phyloP scores from a whole-genome alignment of 2,329 filamentous ascomycete genomes.

The Fusarium graminum region DNA sequence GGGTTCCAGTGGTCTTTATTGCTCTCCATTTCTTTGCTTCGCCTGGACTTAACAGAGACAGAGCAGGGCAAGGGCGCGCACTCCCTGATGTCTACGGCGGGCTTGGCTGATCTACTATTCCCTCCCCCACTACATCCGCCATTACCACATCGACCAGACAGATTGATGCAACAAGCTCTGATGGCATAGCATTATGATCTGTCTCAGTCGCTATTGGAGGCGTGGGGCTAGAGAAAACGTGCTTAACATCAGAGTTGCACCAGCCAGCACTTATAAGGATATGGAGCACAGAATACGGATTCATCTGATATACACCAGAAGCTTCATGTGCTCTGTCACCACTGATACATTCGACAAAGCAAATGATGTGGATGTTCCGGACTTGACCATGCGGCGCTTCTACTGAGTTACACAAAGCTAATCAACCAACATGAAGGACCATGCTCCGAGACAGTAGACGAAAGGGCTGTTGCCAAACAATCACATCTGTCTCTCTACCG shows the following conservation, averaged over 20 bases:
- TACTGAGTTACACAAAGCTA: slow-evolving; percentile 39
- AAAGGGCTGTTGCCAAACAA: slow-evolving; percentile 45
- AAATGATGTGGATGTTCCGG: slow-evolving; percentile 19
- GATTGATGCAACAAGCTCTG: slow-evolving; percentile 6
- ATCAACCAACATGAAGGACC: slow-evolving; percentile 30
- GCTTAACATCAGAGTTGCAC: slow-evolving; percentile 20
- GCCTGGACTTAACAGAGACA: slow-evolving; percentile 9
- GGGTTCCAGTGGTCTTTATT: slow-evolving; percentile 24
- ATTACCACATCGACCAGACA: slow-evolving; percentile 20
- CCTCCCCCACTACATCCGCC: slow-evolving; percentile 35
- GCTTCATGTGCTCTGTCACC: slow-evolving; percentile 39
- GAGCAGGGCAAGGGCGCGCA: slow-evolving; percentile 19
- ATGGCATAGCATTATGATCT: slow-evolving; percentile 29
- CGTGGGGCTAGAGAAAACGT: slow-evolving; percentile 37
- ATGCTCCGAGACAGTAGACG: slow-evolving; percentile 33
- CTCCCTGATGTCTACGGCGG: slow-evolving; percentile 25
- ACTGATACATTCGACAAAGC: slow-evolving; percentile 24
- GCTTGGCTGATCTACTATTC: slow-evolving; percentile 31
- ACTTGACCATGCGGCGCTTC: slow-evolving; percentile 23
- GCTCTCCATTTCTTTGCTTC: slow-evolving; percentile 36
- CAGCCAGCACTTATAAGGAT: slow-evolving; percentile 13
- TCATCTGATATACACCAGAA: slow-evolving; percentile 33
- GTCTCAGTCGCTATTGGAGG: slow-evolving; percentile 36
- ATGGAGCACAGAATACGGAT: slow-evolving; percentile 9
- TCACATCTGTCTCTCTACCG: slow-evolving; percentile 24